Evolutionary conservation across 2,329 filamentous ascomycete species (phyloP).

Genomic region (Penicillium sp.): DNA sequence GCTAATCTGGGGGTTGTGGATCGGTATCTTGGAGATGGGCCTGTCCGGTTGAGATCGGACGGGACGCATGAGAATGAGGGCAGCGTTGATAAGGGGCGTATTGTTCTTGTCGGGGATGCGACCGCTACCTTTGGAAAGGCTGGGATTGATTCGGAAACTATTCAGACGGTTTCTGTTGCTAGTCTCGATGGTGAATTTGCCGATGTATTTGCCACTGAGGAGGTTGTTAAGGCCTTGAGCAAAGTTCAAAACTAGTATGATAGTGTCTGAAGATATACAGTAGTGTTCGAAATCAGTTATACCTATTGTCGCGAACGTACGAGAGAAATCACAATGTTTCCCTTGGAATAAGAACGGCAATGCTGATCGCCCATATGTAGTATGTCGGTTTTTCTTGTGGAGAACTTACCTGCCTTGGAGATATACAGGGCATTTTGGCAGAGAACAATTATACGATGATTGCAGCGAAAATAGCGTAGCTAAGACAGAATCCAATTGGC

Average conservation of each 20-base stretch:
- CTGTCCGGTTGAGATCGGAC: conserved; percentile 13
- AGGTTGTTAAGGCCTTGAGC: conserved; percentile 28
- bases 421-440: no score
- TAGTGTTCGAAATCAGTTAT: no score
- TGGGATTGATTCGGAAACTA: conserved; percentile 39
- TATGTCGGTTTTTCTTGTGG: no score
- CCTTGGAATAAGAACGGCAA: no score
- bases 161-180: conserved; percentile 40
- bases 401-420: no score
- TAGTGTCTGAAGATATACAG: neutral
- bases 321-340: no score
- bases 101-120: conserved; percentile 41
- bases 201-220: conserved; percentile 31
- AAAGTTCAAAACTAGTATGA: conserved; percentile 1
- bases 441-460: no score
- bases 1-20: conserved; percentile 40
- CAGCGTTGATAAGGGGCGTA: conserved; percentile 21
- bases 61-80: conserved; percentile 17
- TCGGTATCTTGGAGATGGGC: conserved; percentile 14
- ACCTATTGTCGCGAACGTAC: no score
- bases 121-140: conserved; percentile 41
- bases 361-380: no score
- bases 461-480: no score
- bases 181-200: conserved; percentile 43
- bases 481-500: no score